phyloP scores from a whole-genome alignment of 768 basidiomycete species.

The Lepiota subincarnata region DNA sequence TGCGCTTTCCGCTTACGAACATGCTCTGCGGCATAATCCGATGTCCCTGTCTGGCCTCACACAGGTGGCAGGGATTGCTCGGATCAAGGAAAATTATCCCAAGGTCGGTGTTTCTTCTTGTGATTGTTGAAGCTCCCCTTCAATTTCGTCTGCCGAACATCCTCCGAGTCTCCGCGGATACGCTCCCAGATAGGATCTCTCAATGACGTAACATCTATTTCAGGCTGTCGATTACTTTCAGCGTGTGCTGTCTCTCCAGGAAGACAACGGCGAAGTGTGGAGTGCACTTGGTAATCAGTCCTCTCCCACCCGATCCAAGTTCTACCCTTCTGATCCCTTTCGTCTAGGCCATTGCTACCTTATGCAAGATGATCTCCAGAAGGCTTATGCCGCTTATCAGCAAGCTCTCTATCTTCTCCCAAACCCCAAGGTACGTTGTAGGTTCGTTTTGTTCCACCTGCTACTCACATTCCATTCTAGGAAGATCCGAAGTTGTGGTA shows the following conservation, averaged over 20 bases:
- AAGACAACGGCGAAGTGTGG: slow-evolving; percentile 99
- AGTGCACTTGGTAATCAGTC: slow-evolving; percentile 77
- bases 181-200: slow-evolving; percentile 29
- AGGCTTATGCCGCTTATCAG: slow-evolving; percentile 97
- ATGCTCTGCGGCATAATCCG: slow-evolving; percentile 93
- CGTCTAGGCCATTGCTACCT: slow-evolving; percentile 88
- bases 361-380: slow-evolving; percentile 99
- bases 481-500: slow-evolving; percentile 99
- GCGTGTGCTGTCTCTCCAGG: slow-evolving; percentile 82
- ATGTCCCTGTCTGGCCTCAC: slow-evolving; percentile 86
- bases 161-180: slow-evolving; percentile 34
- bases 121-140: slow-evolving; percentile 3
- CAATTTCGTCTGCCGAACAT: slow-evolving; percentile 20
- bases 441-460: not conserved
- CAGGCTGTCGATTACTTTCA: slow-evolving; percentile 98
- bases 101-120: slow-evolving; percentile 56
- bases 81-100: slow-evolving; percentile 96
- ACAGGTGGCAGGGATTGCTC: slow-evolving; percentile 92
- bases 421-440: slow-evolving; percentile 74
- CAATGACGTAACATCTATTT: slow-evolving; percentile 35
- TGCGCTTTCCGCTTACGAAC: slow-evolving; percentile 90
- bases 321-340: slow-evolving; percentile 10
- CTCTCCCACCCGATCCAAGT: slow-evolving; percentile 13
- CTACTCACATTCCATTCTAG: slow-evolving; percentile 25
- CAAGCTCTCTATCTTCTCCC: slow-evolving; percentile 95